Conservation (phyloP, 179 eudicot species). For the Kewa caespitosa region DNA sequence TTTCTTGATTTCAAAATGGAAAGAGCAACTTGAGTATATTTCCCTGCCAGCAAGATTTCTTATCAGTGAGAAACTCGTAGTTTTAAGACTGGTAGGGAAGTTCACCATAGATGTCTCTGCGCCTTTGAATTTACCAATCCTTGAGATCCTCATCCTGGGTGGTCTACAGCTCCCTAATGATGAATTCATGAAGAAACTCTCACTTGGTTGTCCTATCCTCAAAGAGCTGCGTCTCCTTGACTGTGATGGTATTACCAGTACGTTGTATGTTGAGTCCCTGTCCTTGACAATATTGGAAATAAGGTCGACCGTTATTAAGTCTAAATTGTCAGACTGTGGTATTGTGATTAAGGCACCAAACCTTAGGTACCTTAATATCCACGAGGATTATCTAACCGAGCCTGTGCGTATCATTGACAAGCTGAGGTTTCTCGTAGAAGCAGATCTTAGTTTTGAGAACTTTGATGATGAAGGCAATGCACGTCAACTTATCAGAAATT, state of each 20-base stretch:
- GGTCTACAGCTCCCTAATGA: conserved; percentile 5
- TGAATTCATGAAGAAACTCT: conserved; percentile 12
- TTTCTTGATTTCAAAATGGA: neutral
- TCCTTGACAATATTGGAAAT: neutral
- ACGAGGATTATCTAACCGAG: neutral
- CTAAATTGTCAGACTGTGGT: neutral
- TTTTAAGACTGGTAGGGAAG: conserved; percentile 10
- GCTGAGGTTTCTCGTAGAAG: neutral
- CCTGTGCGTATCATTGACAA: neutral
- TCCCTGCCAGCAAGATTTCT: conserved; percentile 16
- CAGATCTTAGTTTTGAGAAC: neutral
- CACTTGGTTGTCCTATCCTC: neutral
- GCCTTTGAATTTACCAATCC: conserved; percentile 23
- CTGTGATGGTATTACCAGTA: neutral
- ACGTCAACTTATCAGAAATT: neutral
- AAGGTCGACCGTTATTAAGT: neutral
- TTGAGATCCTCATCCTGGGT: conserved; percentile 16
- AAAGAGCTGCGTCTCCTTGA: neutral
- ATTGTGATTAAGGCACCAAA: conserved; percentile 5
- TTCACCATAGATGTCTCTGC: conserved; percentile 2
- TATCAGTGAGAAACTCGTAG: conserved; percentile 16
- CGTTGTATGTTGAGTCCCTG: neutral
- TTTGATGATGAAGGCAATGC: neutral
- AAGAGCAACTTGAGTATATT: neutral
- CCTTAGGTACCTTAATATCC: neutral